Evolutionary conservation across 805 yeast genomes (phyloP), one percentile per base, ranked within the genome.

Genomic region (Hanseniaspora clermontiae): DNA sequence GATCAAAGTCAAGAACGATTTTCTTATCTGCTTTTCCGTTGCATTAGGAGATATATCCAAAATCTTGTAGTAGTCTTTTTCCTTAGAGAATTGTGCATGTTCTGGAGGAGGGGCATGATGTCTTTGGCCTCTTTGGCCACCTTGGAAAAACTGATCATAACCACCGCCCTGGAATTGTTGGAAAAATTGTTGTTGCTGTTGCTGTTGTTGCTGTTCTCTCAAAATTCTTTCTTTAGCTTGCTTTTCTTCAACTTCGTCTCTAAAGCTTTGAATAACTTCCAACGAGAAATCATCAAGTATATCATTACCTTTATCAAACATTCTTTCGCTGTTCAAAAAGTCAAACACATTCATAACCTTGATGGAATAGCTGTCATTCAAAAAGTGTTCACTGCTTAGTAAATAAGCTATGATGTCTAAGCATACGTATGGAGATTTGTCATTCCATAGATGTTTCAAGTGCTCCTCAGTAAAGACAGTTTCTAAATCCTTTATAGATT

Each of bases 1-100:
- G 38, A 93, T 84, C 64, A 83, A 78, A 8, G 81, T 74, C 58
- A 96, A 74, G 70, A 89, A 84, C 0, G 95, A 95, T 67, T 80
- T 83, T 63, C 84, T 87, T 59, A 91, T 83, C 8, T 85, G 83
- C 58, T 77, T 76, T 1, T 80, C 82, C 57, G 79, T 81, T 0
- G 97, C 95, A 59, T 78, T 77, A 57, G 75, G 72, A 0, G 81
- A 61, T 6, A 91, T 76, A 14, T 82, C 95, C 17, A 91, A 70
- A 3, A 85, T 75, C 64, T 87, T 86, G 68, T 91, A 91, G 64
- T 86, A 87, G 64, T 91, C 95, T 59, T 80, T 80, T 51, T 75
- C 69, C 9, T 73, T 67, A 3, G 61, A 52, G 12, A 61, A 58
- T 8, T 58, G 54, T 11, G 58, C 49, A 20, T 50, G 51, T 17